These are phyloP conservation scores for Pleurotus cornucopiae DNA, from an alignment of 768 basidiomycete genomes.

Conservation along the genomic window DNA sequence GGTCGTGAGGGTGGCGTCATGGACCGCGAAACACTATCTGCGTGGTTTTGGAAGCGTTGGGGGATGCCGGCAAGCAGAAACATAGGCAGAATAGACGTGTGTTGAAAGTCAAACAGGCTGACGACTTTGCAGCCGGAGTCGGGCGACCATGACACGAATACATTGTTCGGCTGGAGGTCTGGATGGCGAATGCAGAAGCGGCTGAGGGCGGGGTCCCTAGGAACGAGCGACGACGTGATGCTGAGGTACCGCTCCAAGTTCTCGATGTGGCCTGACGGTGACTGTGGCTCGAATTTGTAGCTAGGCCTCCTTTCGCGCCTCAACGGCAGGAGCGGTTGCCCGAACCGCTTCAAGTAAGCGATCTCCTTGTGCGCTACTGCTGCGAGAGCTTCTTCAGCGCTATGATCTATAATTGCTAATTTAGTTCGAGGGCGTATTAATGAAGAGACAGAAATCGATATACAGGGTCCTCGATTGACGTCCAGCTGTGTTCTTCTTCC, in stretches of 20 bases:
- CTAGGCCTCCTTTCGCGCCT: slow-evolving; percentile 18
- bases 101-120: slow-evolving; percentile 28
- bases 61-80: slow-evolving; percentile 27
- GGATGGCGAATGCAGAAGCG: slow-evolving; percentile 27
- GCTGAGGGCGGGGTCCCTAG: slow-evolving; percentile 16
- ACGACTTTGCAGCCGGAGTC: slow-evolving; percentile 13
- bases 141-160: slow-evolving; percentile 17
- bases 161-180: slow-evolving; percentile 21
- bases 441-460: slow-evolving; percentile 12
- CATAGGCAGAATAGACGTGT: slow-evolving; percentile 23
- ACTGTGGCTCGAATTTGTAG: slow-evolving; percentile 24
- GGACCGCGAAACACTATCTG: slow-evolving; percentile 18
- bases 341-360: slow-evolving; percentile 25
- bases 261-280: slow-evolving; percentile 24
- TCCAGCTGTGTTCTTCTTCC: slow-evolving; percentile 17
- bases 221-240: slow-evolving; percentile 23
- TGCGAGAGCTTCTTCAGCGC: slow-evolving; percentile 20
- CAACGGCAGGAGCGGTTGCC: slow-evolving; percentile 22
- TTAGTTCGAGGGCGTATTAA: slow-evolving; percentile 10
- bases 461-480: slow-evolving; percentile 21
- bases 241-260: slow-evolving; percentile 25
- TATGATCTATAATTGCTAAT: slow-evolving; percentile 18
- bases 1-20: slow-evolving; percentile 21
- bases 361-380: slow-evolving; percentile 24
- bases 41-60: slow-evolving; percentile 20